Conservation (phyloP, 208 protist genomes). For the Trypanosoma avium region DNA sequence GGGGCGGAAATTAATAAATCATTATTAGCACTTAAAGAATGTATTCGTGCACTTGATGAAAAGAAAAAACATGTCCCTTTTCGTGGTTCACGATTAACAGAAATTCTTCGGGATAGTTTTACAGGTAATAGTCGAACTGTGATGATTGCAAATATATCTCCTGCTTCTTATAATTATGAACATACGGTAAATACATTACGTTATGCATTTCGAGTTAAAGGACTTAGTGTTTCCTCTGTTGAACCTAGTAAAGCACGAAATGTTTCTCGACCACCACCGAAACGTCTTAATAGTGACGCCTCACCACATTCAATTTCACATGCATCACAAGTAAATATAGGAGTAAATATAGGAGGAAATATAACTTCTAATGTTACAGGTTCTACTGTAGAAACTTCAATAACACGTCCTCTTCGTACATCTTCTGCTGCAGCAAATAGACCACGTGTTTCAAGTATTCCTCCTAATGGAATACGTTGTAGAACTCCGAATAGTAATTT, state of each 20-base stretch:
- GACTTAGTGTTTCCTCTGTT: conserved; percentile 63
- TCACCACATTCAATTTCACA: too few species aligned
- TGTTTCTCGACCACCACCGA: conserved; percentile 35
- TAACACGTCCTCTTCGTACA: background rate
- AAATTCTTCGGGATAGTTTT: conserved; percentile 95
- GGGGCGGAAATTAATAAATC: conserved; percentile 96
- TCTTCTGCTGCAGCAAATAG: background rate
- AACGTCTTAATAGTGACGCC: conserved; percentile 10
- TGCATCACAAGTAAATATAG: too few species aligned
- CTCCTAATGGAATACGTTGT: background rate
- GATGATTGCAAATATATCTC: conserved; percentile 95
- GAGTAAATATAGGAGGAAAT: background rate
- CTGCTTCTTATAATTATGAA: conserved; percentile 84
- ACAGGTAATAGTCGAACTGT: conserved; percentile 93
- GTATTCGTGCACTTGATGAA: conserved; percentile 93
- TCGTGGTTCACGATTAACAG: conserved; percentile 96
- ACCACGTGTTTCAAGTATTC: background rate
- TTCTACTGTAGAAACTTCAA: background rate
- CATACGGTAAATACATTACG: conserved; percentile 98
- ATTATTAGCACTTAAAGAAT: conserved; percentile 95
- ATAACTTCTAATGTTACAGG: background rate
- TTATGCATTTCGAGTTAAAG: conserved; percentile 94
- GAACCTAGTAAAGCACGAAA: conserved; percentile 70
- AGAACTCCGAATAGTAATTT: background rate
- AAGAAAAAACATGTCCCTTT: conserved; percentile 95